Conservation (phyloP, 1,139 yeast genomes). For the Diutina rugosa region DNA sequence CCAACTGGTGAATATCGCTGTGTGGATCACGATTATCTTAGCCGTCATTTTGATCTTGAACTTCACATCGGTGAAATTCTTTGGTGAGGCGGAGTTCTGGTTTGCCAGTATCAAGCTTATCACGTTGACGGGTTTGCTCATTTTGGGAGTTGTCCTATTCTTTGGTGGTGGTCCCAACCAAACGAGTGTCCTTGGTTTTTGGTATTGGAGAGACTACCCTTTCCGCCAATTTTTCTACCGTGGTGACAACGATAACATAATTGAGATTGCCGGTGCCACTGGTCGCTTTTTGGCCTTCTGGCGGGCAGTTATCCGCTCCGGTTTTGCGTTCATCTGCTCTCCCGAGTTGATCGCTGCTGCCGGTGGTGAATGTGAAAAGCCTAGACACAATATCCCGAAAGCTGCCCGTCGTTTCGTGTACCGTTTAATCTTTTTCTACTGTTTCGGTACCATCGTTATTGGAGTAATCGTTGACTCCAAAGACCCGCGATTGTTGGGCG, state of each 20-base stretch:
- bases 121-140: slow-evolving; percentile 54
- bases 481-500: slow-evolving; percentile 17
- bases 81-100: slow-evolving; percentile 57
- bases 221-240: neutral
- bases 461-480: slow-evolving; percentile 34
- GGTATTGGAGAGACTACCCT: slow-evolving; percentile 18
- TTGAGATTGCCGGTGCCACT: slow-evolving; percentile 9
- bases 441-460: slow-evolving; percentile 29
- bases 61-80: slow-evolving; percentile 48
- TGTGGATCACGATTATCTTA: slow-evolving; percentile 52
- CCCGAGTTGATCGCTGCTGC: slow-evolving; percentile 51
- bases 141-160: slow-evolving; percentile 48
- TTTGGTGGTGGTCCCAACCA: slow-evolving; percentile 50
- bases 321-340: slow-evolving; percentile 78
- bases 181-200: slow-evolving; percentile 25
- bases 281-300: slow-evolving; percentile 45
- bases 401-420: slow-evolving; percentile 73
- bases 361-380: slow-evolving; percentile 52
- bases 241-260: neutral
- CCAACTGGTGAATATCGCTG: slow-evolving; percentile 41
- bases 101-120: slow-evolving; percentile 47
- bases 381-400: slow-evolving; percentile 46
- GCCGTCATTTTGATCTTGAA: slow-evolving; percentile 38
- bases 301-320: slow-evolving; percentile 71
- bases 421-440: slow-evolving; percentile 19